Base-by-base conservation (phyloP, 179 eudicot species). In the Sideroxylon spinosum region DNA sequence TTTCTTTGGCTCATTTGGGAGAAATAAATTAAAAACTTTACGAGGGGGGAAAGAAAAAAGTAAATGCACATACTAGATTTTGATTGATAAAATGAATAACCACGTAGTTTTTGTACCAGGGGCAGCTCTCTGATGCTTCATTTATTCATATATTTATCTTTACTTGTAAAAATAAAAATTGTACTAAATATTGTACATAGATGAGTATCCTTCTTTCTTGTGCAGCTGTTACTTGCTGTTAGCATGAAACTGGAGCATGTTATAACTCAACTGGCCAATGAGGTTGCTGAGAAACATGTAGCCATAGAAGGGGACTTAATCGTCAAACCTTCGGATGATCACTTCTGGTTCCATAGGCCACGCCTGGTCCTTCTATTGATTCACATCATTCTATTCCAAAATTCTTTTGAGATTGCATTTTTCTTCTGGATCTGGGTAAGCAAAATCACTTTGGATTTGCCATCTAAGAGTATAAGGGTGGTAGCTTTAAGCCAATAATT, bases 351-450 rank as follows among this genome's bases (percentile, higher is more conserved):
- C 85, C 80, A 77, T 46, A 81, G 91, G 14, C 98, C 98, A 23
- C 79, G 76, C 68, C 53, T 94, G 72, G 80, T 88, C 68, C 91
- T 91, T 44, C 60, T 84, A 78, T 80, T 94, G 84, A 93, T 93
- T 76, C 98, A 94, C 76, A 86, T 93, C 64, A 91, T 94, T 73
- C 92, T 90, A 6, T 94, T 93, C 86, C 97, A 93, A 82, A 94
- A 94, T 79, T 88, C 98, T 23, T 94, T 94, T 68, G 98, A 91
- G 88, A 88, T 92, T 17, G 98, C 97, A 22, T 89, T 80, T 79
- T 93, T 94, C 90, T 93, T 92, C 79, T 93, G 97, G 97, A 93
- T 94, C 66, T 90, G 87, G 97, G 98, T 94, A 79, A 82, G 87
- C 23, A 22, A 22, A 76, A 61, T 26, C 23, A 26, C 23, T 28